phyloP scores from a whole-genome alignment of 768 basidiomycete species.

The Lepiota subincarnata region DNA sequence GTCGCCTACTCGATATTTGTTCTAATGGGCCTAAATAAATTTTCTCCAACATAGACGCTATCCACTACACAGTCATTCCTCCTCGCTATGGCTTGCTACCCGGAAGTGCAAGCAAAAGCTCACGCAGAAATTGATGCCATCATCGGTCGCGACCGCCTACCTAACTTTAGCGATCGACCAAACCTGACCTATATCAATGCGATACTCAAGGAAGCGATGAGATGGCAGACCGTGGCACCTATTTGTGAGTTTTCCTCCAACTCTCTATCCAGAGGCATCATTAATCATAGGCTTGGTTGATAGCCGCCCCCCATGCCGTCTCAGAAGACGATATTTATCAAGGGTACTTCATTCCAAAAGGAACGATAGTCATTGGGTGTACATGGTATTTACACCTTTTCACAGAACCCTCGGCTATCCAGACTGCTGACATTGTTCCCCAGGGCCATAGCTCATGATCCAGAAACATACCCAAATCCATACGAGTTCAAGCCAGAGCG shows the following conservation, averaged over 20 bases:
- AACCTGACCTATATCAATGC: slow-evolving; percentile 20
- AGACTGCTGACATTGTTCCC: too few species aligned
- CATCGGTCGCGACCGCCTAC: slow-evolving; percentile 12
- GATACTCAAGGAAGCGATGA: slow-evolving; percentile 17
- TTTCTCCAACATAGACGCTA: slow-evolving; percentile 19
- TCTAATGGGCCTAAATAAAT: background rate
- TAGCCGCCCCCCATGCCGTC: slow-evolving; percentile 29
- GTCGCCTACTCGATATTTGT: slow-evolving; percentile 11
- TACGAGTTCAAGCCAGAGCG: slow-evolving; percentile 39
- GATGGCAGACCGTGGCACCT: slow-evolving; percentile 7
- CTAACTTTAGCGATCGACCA: slow-evolving; percentile 16
- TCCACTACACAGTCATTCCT: slow-evolving; percentile 34
- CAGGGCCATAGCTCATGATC: slow-evolving; percentile 30
- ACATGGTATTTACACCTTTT: too few species aligned
- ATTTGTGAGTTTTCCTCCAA: background rate
- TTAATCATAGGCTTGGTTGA: background rate
- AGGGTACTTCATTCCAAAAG: slow-evolving; percentile 42
- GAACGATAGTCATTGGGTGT: slow-evolving; percentile 26
- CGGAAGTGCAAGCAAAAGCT: slow-evolving; percentile 10
- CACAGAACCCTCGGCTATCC: too few species aligned
- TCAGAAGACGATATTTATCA: slow-evolving; percentile 42
- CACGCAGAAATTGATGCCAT: slow-evolving; percentile 12
- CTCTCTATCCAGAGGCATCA: too few species aligned
- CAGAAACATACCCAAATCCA: slow-evolving; percentile 29
- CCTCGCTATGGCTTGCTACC: slow-evolving; percentile 18